A percentile compares a stretch with the other conserved stretches of the same genome.
Evolutionary conservation across 2,329 filamentous ascomycete species (phyloP).

Genomic region (Aspergillus puulaauensis): DNA sequence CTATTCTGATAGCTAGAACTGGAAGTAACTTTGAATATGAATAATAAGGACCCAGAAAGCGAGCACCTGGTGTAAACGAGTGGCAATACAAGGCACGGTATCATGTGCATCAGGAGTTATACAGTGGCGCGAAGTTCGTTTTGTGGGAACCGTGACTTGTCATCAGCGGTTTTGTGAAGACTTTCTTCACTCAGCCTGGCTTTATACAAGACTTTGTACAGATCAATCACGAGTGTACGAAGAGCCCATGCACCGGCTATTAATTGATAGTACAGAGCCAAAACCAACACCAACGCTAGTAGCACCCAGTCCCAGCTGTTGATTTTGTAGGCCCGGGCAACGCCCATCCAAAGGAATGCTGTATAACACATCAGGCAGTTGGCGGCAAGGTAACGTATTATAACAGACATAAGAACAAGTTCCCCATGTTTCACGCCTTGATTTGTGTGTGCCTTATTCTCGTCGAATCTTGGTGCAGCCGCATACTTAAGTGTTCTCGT

Average conservation of each 20-base stretch:
- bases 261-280: not conserved
- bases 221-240: not conserved
- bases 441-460: not conserved
- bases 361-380: not conserved
- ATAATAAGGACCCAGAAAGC: not conserved
- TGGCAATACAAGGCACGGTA: not conserved
- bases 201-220: not conserved
- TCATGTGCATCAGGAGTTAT: not conserved
- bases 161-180: not conserved
- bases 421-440: not conserved
- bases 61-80: not conserved
- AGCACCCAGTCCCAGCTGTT: not conserved
- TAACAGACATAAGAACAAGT: not conserved
- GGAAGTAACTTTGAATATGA: not conserved
- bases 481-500: not conserved
- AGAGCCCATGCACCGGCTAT: not conserved
- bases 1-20: not conserved
- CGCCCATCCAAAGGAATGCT: not conserved
- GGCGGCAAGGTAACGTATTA: not conserved
- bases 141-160: not conserved
- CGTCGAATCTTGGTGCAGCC: not conserved
- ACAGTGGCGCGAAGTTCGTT: not conserved
- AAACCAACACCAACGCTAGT: not conserved
- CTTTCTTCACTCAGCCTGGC: not conserved
- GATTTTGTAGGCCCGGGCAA: not conserved